Evolutionary conservation across 1,284 basidiomycete species (phyloP).

Genomic region (Takashimella koratensis): DNA sequence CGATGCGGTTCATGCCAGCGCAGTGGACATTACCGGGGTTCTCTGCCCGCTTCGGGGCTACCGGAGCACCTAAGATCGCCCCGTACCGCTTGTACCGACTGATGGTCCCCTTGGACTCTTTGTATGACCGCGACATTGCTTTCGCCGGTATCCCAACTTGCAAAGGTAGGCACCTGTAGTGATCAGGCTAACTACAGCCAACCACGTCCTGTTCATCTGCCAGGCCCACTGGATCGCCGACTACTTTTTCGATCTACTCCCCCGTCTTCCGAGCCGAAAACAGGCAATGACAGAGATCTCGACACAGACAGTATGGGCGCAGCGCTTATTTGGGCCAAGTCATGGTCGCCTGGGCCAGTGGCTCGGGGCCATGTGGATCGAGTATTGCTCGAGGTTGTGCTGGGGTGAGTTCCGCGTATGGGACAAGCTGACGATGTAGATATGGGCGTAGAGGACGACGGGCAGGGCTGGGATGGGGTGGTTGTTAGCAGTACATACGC

Average conservation of each 20-base stretch:
- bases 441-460: slow-evolving; percentile 18
- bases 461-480: slow-evolving; percentile 12
- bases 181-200: slow-evolving; percentile 8
- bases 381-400: slow-evolving; percentile 20
- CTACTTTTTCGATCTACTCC: slow-evolving; percentile 19
- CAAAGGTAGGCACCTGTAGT: slow-evolving; percentile 4
- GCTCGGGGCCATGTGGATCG: slow-evolving; percentile 22
- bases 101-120: slow-evolving; percentile 17
- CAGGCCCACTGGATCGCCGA: slow-evolving; percentile 28
- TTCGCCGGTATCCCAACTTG: slow-evolving; percentile 13
- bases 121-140: slow-evolving; percentile 17
- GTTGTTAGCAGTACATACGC: slow-evolving; percentile 15
- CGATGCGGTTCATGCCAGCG: slow-evolving; percentile 12
- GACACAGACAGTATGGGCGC: slow-evolving; percentile 20
- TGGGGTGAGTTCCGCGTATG: slow-evolving; percentile 7
- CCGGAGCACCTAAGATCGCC: slow-evolving; percentile 1
- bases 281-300: slow-evolving; percentile 19
- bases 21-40: slow-evolving; percentile 11
- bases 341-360: slow-evolving; percentile 19
- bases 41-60: slow-evolving; percentile 8
- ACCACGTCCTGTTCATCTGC: slow-evolving; percentile 18
- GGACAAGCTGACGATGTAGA: slow-evolving; percentile 6
- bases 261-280: slow-evolving; percentile 9
- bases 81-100: slow-evolving; percentile 19
- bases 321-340: slow-evolving; percentile 21